Evolutionary conservation across 352 stramenopile species (phyloP).

Genomic region (Pythium folliculosum): DNA sequence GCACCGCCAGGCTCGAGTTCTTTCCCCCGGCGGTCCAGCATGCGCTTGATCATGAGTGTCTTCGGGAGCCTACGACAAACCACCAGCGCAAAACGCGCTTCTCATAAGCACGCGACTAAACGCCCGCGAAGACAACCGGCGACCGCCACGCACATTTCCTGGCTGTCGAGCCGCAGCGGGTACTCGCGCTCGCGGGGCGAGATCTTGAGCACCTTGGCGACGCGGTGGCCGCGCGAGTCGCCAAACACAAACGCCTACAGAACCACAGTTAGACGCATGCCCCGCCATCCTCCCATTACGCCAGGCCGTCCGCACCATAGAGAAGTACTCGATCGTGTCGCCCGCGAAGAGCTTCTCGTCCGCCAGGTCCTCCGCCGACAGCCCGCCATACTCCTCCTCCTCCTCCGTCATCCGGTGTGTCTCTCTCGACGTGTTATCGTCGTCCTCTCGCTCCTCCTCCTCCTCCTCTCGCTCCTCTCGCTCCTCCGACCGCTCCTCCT

Average conservation of each 20-base stretch:
- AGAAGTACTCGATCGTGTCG: constrained; percentile 82
- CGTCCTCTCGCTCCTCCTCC: not conserved
- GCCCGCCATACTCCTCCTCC: constrained; percentile 29
- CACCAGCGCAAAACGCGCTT: not conserved
- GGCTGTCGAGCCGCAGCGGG: constrained; percentile 61
- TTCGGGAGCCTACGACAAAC: constrained; percentile 45
- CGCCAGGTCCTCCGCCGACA: constrained; percentile 57
- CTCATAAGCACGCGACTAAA: not conserved
- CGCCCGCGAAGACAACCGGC: not conserved
- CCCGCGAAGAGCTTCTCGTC: constrained; percentile 64
- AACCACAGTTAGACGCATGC: not conserved
- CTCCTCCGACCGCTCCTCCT: not conserved
- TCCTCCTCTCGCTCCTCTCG: constrained; percentile 5
- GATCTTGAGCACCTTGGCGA: constrained; percentile 63
- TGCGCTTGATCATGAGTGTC: constrained; percentile 73
- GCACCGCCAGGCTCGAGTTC: constrained; percentile 47
- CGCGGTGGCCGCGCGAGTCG: constrained; percentile 59
- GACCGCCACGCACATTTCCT: constrained; percentile 55
- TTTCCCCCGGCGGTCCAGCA: constrained; percentile 54
- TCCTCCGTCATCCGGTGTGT: constrained; percentile 5
- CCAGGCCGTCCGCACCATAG: constrained; percentile 34
- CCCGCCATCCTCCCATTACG: not conserved
- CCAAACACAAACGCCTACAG: constrained; percentile 66
- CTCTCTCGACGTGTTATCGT: not conserved
- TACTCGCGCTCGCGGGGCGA: constrained; percentile 48